Base-by-base conservation (phyloP, 164 flowering plant species). In the Nymphaea thermarum region DNA sequence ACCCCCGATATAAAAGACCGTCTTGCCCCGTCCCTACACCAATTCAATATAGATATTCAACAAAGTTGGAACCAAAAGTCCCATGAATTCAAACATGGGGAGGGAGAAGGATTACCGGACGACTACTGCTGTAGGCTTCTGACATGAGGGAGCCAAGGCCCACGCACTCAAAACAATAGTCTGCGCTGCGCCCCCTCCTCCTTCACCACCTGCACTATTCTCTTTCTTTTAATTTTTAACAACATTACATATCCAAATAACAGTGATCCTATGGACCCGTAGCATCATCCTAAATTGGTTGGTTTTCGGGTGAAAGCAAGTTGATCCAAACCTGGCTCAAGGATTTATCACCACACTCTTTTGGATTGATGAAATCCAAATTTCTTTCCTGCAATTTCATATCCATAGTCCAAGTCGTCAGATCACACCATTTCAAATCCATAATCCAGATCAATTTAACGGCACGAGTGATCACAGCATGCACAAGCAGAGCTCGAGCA, bases 151-250 rank as follows among this genome's bases (percentile, higher is more conserved):
- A 84, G 3, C 85, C 82, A 68, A 81, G 71, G 7, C 97, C 97
- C 59, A 91, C 67, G 70, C 95, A 91, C 72, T 88, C 95, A 43
- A 91, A 91, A 77, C 85, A 82, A 63, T 85, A 88, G 67, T 91
- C n/a, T n/a, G n/a, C n/a, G n/a, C 97, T 10, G 85, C 93, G 10
- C 97, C 97, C 6, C 87, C 93, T n/a, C 82, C 72, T 87, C 95
- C 66, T 68, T 77, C 15, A 89, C 85, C 43, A 83, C 87, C 90
- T 87, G 70, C 17, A 60, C 11, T 4, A 43, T 5, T 5, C 11
- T 10, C 2, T 44, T 45, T 4, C 53, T 45, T 45, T 45, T 45
- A 10, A 2, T 45, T 25, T 25, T 25, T 25, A 25, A 25, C 1
- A 25, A 25, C 36, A 25, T 25, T 25, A 25, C 36, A 1, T 25